Evolutionary conservation across 2,329 filamentous ascomycete genomes (phyloP), one percentile per base, ranked within the genome.

Genomic region (Colletotrichum caudatum): DNA sequence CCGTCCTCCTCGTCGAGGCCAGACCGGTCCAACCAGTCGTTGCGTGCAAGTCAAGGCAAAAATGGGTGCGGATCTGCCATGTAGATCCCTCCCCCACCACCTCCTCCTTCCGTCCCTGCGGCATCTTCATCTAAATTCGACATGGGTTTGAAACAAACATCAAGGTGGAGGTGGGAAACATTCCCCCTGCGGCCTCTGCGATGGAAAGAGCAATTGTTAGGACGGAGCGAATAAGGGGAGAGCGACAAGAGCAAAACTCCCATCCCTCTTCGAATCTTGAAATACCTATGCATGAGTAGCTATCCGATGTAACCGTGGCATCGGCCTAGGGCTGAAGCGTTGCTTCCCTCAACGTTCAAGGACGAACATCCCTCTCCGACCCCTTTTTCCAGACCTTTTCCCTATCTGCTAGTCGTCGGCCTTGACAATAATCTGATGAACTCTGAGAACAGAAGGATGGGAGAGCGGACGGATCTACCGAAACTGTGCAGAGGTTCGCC

Each of bases 111-210:
- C 69, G 53, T 59, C 53, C 44, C 65, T 53, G 53, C 20, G 59
- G 46, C 59, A 64, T 71, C 65, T 39, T 69, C 69, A 69, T 69
- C 65, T 69, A 60, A 69, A 59, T 37, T 41, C 53, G 59, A 69
- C 65, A 23, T 65, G 69, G 65, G 65, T 29, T 59, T 48, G 65
- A 63, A 71, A 71, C 64, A 26, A 62, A 56, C 41, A 56, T 71
- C 59, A 12, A 46, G 51, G 44, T 58, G 64, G 5, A 46, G 18
- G 46, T 29, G n/a, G 26, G 48, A 39, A 50, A 68, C 16, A 56
- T 26, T 33, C 53, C 57, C 4, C n/a, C 33, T 33, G 33, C n/a
- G 48, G 23, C 37, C 37, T 26, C 48, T 54, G 35, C 37, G 5
- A 35, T 20, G 33, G n/a, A 64, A 51, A 58, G 29, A 35, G 51